A percentile compares a stretch with the other conserved stretches of the same genome.
These are phyloP conservation scores for Salix koriyanagi DNA, from an alignment of 345 rosid species.

Conservation along the genomic window DNA sequence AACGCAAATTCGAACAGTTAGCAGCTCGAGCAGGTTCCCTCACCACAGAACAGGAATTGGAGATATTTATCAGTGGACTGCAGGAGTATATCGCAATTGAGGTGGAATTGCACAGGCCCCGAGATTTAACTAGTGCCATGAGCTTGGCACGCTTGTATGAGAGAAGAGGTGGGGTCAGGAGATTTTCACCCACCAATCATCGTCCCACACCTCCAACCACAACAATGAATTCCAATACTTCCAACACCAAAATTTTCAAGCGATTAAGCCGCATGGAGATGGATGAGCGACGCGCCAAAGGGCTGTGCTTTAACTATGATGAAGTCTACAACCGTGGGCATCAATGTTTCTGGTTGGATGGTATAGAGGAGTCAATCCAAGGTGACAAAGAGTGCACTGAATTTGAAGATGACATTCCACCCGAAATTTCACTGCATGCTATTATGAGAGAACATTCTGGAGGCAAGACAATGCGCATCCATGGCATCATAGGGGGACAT, in stretches of 20 bases:
- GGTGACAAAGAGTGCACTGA: not conserved
- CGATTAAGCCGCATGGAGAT: accelerated
- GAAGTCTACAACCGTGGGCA: not conserved
- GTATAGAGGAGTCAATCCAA: not conserved
- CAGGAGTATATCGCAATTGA: not conserved
- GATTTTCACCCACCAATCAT: too few species aligned
- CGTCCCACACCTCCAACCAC: not conserved
- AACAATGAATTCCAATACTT: not conserved
- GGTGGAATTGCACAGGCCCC: not conserved
- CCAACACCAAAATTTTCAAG: not conserved
- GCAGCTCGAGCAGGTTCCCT: not conserved
- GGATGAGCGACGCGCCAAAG: not conserved
- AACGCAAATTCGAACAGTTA: not conserved
- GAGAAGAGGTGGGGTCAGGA: too few species aligned
- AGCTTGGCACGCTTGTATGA: not conserved
- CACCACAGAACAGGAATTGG: not conserved
- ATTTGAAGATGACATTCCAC: not conserved
- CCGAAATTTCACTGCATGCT: not conserved
- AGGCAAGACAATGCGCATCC: too few species aligned
- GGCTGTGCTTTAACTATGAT: not conserved
- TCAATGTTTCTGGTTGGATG: not conserved
- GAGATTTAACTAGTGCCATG: not conserved
- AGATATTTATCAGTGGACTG: not conserved
- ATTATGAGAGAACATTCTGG: not conserved
- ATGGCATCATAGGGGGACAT: too few species aligned